Base-by-base conservation (phyloP, 1,284 basidiomycete genomes). In the Ustilago bromivora region DNA sequence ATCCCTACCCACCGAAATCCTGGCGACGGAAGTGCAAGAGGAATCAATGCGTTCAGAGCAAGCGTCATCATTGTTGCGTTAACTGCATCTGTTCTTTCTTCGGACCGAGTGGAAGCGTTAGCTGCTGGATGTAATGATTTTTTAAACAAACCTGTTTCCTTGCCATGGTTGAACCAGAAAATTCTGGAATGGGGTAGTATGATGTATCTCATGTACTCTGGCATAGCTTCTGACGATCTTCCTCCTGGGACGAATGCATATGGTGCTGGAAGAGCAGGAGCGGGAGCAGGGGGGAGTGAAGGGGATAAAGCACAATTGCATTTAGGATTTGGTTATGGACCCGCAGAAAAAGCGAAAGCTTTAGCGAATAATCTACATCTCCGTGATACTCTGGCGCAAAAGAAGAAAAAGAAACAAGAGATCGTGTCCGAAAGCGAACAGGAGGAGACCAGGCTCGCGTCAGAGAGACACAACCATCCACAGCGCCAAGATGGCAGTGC, bases 121-220 rank as follows among this genome's bases (percentile, higher is more conserved):
- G 96, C 94, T 0, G 97, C 97, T 0, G 97, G 97, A 3, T 99
- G 97, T 88, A 99, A 99, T 83, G 97, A 99, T 87, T 99, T 98
- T 87, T 88, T 99, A 65, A 99, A 96, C 56, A 99, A 99, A 84
- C 97, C 97, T 0, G 96, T 99, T 35, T 94, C 93, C 11, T 88
- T 97, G 23, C 90, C 93, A 57, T 99, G 97, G 97, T 89, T 99
- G 60, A 95, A 98, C 86, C 94, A 92, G 88, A 99, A 99, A 89
- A 96, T 99, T 81, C 93, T 97, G 73, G 97, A 99, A 87, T 99
- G 97, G 97, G 96, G 89, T 4, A 89, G 83, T 28, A 88, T 88
- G 87, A 84, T 85, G 79, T 85, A 85, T 57, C 74, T 85, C 40
- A 68, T 85, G 71, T 81, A 84, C 38, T 78, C 80, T 3, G 82